Base-by-base conservation (phyloP, 768 basidiomycete species). In the Suillus occidentalis region DNA sequence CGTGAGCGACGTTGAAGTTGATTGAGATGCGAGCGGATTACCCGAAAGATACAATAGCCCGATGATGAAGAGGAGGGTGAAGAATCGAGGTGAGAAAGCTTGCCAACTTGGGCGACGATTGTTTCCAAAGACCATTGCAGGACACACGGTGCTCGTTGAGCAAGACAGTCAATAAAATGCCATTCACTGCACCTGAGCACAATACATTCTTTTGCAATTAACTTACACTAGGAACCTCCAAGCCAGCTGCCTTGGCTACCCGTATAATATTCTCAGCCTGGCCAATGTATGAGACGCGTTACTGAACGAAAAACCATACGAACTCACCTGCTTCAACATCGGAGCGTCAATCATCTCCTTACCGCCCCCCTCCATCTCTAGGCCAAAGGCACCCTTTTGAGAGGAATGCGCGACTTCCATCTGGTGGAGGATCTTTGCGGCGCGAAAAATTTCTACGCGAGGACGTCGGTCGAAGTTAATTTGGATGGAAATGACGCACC, bases 291-390 rank as follows among this genome's bases (percentile, higher is more conserved):
- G 56, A 56, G 18, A 55, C 61, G 57, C 49, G 34, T 31, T 6
- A 39, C 25, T 31, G 37, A 37, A 20, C 13, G 39, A 53, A 47
- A 18, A 34, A 66, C 49, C 62, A 50, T 43, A 67, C 39, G 3
- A 36, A 68, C 76, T 64, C 64, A 85, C 89, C 84, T 92, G 92
- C 73, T 92, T 91, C 50, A 96, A 79, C 89, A 97, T 94, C 0
- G 94, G 94, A 9, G 91, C 91, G 74, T 97, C 94, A 42, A 96
- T 90, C 94, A 96, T 95, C 71, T 89, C 87, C 57, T 86, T 88
- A 18, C 81, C 76, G 3, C 82, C 82, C 50, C 80, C 83, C 25
- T 80, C 78, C 47, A 82, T 72, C 56, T 89, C 88, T 31, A 95
- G 79, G 0, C 92, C 93, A 49, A 90, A 85, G 25, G 94, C 95